Conservation (phyloP, 2,329 filamentous ascomycete genomes). For the Diaporthe sp. region DNA sequence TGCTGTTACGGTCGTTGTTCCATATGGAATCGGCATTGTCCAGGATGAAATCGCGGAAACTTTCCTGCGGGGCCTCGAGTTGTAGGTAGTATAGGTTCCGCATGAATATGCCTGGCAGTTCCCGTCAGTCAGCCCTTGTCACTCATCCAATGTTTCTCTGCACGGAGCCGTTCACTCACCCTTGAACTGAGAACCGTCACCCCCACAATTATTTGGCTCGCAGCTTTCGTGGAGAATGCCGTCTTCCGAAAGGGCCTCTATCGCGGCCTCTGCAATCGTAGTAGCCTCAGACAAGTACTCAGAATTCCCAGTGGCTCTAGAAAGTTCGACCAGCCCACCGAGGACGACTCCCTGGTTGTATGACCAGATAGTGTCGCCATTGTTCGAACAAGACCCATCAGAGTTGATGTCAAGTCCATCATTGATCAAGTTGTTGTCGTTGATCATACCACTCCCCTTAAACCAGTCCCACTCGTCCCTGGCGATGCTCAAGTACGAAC, state of each 20-base stretch:
- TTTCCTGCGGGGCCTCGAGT: constrained; percentile 59
- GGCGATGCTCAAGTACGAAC: constrained; percentile 61
- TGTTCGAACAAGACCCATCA: constrained; percentile 61
- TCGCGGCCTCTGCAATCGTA: constrained; percentile 65
- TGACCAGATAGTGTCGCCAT: constrained; percentile 59
- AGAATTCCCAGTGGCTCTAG: constrained; percentile 56
- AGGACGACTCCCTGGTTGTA: constrained; percentile 71
- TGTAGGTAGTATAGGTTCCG: constrained; percentile 72
- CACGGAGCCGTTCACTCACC: constrained; percentile 45
- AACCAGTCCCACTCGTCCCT: constrained; percentile 66
- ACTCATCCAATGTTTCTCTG: background rate
- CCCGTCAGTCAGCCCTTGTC: background rate
- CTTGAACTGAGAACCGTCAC: constrained; percentile 75
- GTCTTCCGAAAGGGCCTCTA: constrained; percentile 55
- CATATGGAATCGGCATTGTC: constrained; percentile 76
- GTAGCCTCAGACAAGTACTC: constrained; percentile 56
- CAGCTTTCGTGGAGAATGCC: constrained; percentile 67
- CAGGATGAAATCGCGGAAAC: constrained; percentile 67
- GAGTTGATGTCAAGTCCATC: constrained; percentile 61
- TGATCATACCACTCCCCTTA: constrained; percentile 62
- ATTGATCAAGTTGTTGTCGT: constrained; percentile 61
- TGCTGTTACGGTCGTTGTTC: constrained; percentile 64
- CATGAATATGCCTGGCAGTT: constrained; percentile 65
- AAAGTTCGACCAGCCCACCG: constrained; percentile 65
- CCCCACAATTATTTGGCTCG: constrained; percentile 57